phyloP scores from a whole-genome alignment of 2,329 filamentous ascomycete species.

The Blastomyces parvus region DNA sequence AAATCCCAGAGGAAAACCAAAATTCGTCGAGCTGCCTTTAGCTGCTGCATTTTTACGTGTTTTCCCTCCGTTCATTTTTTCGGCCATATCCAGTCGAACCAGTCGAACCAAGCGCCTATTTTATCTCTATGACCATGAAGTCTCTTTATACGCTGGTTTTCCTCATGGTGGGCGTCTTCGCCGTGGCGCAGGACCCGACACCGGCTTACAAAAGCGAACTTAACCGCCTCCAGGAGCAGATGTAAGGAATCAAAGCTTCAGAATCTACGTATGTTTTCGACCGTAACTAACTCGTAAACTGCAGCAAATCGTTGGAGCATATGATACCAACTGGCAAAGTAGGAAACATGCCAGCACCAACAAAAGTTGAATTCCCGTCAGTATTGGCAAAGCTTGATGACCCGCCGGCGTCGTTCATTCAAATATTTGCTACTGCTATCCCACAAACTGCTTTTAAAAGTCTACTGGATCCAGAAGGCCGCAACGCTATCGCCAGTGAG shows the following conservation, averaged over 20 bases:
- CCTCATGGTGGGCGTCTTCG: neutral
- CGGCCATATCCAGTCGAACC: neutral
- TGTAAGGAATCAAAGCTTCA: neutral
- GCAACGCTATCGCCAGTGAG: constrained; percentile 24
- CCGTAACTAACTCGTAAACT: neutral
- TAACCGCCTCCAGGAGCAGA: neutral
- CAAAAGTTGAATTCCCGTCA: neutral
- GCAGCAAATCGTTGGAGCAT: neutral
- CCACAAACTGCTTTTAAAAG: constrained; percentile 25
- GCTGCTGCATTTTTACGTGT: neutral
- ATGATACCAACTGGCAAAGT: neutral
- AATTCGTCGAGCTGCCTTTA: neutral
- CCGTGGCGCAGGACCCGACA: neutral
- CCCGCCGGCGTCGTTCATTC: constrained; percentile 24
- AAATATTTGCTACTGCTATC: constrained; percentile 25
- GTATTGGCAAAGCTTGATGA: constrained; percentile 11
- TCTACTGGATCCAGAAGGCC: constrained; percentile 23
- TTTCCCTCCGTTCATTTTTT: neutral
- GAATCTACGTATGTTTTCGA: neutral
- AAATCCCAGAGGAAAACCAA: neutral
- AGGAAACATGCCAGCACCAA: neutral
- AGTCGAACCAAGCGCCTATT: neutral
- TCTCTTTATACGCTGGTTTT: neutral
- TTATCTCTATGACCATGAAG: neutral
- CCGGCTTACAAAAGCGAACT: neutral